phyloP scores from a whole-genome alignment of 2,329 filamentous ascomycete genomes.

The Didymella pomorum region DNA sequence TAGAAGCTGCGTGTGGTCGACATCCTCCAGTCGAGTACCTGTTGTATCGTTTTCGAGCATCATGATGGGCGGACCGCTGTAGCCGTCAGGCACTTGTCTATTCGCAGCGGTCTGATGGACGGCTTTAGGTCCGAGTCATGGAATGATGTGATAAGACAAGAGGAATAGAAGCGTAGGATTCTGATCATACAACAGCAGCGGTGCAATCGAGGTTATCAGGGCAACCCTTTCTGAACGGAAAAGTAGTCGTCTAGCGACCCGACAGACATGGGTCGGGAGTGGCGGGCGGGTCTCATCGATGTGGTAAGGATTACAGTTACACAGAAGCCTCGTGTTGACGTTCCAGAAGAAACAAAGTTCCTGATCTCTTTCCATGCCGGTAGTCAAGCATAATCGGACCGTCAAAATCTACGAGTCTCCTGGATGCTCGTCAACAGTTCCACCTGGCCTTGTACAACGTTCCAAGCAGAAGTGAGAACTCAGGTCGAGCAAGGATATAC shows the following conservation, averaged over 20 bases:
- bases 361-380: slow-evolving; percentile 3
- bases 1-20: not conserved
- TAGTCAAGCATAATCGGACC: slow-evolving; percentile 6
- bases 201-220: not conserved
- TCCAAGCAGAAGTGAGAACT: not conserved
- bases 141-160: not conserved
- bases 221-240: not conserved
- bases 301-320: not conserved
- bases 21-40: not conserved
- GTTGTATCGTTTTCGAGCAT: slow-evolving; percentile 6
- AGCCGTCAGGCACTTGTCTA: not conserved
- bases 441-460: not conserved
- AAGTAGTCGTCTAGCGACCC: not conserved
- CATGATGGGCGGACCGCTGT: slow-evolving; percentile 1
- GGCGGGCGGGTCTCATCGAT: not conserved
- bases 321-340: not conserved
- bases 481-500: not conserved
- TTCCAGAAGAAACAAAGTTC: slow-evolving; percentile 1
- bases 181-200: not conserved
- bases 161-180: not conserved
- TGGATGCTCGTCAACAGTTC: not conserved
- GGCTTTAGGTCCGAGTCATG: slow-evolving; percentile 2
- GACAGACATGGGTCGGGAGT: not conserved
- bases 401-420: slow-evolving; percentile 10
- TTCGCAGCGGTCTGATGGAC: not conserved